phyloP scores from a whole-genome alignment of 139 green algal species.

The Diplosphaera chodatii region DNA sequence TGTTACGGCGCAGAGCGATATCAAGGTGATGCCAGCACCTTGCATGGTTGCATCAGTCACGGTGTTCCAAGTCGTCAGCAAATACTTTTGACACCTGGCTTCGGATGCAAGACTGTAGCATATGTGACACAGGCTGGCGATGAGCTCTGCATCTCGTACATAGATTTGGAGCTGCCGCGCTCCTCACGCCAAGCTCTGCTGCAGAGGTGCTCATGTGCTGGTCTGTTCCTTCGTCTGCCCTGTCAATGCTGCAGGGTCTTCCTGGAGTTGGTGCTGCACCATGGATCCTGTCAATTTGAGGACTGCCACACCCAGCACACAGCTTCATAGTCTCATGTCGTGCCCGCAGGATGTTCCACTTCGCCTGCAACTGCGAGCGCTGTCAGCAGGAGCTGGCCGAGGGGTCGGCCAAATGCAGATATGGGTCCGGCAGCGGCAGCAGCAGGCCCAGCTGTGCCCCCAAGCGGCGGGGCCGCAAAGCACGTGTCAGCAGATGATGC shows the following conservation, averaged over 20 bases:
- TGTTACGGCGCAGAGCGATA: neutral
- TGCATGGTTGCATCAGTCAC: neutral
- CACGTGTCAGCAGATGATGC: conserved; percentile 11
- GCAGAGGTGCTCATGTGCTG: neutral
- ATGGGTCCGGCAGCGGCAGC: neutral
- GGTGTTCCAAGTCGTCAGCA: no score
- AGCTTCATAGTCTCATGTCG: no score
- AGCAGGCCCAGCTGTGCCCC: neutral
- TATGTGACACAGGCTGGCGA: conserved; percentile 6
- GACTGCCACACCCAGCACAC: no score
- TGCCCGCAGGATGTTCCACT: no score
- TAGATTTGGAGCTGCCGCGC: conserved; percentile 16
- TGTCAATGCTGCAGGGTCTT: no score
- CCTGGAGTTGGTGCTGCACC: no score
- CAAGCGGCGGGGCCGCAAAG: conserved; percentile 11
- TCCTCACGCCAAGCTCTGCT: conserved; percentile 8
- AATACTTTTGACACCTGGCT: no score
- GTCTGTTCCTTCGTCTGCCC: no score
- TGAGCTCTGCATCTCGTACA: conserved; percentile 19
- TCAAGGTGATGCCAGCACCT: neutral
- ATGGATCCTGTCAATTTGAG: no score
- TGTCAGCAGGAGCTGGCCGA: conserved; percentile 7
- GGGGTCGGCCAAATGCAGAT: conserved; percentile 11
- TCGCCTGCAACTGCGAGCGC: neutral
- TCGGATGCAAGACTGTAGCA: no score